Evolutionary conservation across 1,284 basidiomycete species (phyloP).

Genomic region (Moesziomyces sp.): DNA sequence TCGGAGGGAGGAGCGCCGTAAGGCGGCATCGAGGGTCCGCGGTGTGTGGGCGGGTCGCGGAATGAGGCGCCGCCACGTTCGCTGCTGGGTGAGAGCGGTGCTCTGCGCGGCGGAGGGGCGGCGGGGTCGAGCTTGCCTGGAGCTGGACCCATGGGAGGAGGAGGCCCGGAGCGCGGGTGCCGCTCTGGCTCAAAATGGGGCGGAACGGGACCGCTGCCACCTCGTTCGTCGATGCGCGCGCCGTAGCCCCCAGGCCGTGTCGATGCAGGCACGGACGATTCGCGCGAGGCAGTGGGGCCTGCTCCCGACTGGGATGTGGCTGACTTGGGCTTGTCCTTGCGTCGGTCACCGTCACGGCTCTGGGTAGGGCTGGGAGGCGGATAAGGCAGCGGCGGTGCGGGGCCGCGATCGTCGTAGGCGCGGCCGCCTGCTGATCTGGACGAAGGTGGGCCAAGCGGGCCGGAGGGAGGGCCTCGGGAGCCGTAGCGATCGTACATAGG

Average conservation of each 20-base stretch:
- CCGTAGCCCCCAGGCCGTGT: constrained; percentile 13
- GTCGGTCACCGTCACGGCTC: constrained; percentile 39
- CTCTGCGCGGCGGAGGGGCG: constrained; percentile 17
- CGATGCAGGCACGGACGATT: constrained; percentile 27
- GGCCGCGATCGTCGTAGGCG: constrained; percentile 39
- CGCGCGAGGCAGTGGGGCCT: constrained; percentile 15
- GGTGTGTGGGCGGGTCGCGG: constrained; percentile 19
- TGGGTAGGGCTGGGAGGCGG: constrained; percentile 43
- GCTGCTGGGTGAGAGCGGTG: constrained; percentile 32
- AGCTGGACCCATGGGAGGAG: constrained; percentile 26
- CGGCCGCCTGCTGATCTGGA: constrained; percentile 27
- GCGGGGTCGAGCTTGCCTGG: constrained; percentile 25
- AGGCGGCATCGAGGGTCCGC: constrained; percentile 32
- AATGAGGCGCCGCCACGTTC: constrained; percentile 20
- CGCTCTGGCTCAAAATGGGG: constrained; percentile 41
- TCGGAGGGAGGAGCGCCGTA: constrained; percentile 23
- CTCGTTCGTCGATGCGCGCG: constrained; percentile 13
- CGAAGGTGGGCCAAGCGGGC: constrained; percentile 25
- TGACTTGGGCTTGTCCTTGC: constrained; percentile 36
- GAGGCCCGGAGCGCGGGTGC: constrained; percentile 23
- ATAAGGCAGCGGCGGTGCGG: constrained; percentile 39
- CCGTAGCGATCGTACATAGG: constrained; percentile 42
- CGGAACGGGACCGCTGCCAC: constrained; percentile 3
- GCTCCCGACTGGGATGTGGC: constrained; percentile 5
- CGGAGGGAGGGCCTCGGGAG: constrained; percentile 40